Evolutionary conservation across 2,329 filamentous ascomycete genomes (phyloP), one percentile per base, ranked within the genome.

Genomic region (Xylaria sp.): DNA sequence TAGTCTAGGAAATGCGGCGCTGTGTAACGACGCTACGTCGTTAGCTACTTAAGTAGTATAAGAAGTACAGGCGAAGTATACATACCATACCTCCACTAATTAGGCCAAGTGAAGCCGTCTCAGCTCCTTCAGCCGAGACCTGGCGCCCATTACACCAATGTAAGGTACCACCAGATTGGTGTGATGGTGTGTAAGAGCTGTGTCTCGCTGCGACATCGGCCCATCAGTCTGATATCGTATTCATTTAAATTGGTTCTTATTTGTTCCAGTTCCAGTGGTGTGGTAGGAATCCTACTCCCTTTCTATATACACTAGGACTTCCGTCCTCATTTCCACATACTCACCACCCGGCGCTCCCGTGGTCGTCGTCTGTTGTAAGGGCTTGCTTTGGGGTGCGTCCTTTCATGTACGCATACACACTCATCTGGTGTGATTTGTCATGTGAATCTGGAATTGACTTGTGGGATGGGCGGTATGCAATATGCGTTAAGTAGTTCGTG

Each of bases 131-230:
- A 56, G 57, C 64, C 64, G 57, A 56, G 49, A 62, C 58, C 58
- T 57, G 33, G 64, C 51, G 18, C 57, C 12, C 36, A 25, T 33
- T 43, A 23, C 23, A 33, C 39, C 20, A 13, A 62, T 57, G 41
- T 36, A 62, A 61, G 57, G 57, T 62, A 62, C 49, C 41, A 41
- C 57, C 15, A 61, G 55, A 31, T 52, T 59, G 23, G 41, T 20
- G 25, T 20, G 28, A 5, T 28, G 28, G 4, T 28, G 28, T 20
- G 12, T 7, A 13, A 23, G 33, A 20, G 33, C 43, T 15, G 31
- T 15, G 57, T 20, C 57, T 60, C 43, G 39, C 63, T 62, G 64
- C 58, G 64, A 46, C 41, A 66, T 66, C 64, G 64, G 63, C 36
- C 55, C 43, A 51, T 20, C 36, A 56, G 25, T 55, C 28, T 41